Base-by-base conservation (phyloP, 2,329 filamentous ascomycete species). In the Xylaria sp. region DNA sequence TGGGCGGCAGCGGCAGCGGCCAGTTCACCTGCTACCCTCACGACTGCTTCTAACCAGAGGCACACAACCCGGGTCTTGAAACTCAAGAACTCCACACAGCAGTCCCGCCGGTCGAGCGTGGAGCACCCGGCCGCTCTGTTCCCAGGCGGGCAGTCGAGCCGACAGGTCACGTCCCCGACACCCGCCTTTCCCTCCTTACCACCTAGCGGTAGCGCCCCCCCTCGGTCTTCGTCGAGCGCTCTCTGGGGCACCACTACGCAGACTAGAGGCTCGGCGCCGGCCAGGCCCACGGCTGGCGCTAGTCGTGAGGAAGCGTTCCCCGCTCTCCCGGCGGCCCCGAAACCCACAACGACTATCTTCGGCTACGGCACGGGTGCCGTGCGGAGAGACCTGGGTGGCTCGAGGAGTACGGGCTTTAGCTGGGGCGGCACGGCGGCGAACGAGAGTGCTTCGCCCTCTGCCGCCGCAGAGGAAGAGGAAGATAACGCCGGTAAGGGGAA, bases 251-350 rank as follows among this genome's bases (percentile, higher is more conserved):
- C 58, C 12, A 45, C 54, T 17, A 69, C 65, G 14, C 69, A 64
- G 5, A 64, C 70, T n/a, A 63, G 64, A 3, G 47, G 64, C 30
- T 59, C 63, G 61, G 27, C 69, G 11, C 66, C 72, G 21, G 32
- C 69, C 14, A 72, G 66, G 55, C 17, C 68, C 3, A n/a, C 61
- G 8, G 70, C 73, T 27, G 65, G 73, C n/a, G 65, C 68, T 30
- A 76, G 75, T 34, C 80, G 78, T 55, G 81, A 81, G 53, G 91
- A 94, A 70, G 89, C 90, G 0, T 98, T 98, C 80, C 95, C 94
- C 0, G 90, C 93, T 1, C 85, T 98, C 0, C 94, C 94, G 0
- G 85, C 89, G 0, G 94, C 93, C 1, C 86, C 92, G 0, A 98
- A 90, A 75, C 86, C 87, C 2, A 82, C 83, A 50, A 89, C 86